Base-by-base conservation (phyloP, 805 yeast species). In the Teunomyces gatunensis region DNA sequence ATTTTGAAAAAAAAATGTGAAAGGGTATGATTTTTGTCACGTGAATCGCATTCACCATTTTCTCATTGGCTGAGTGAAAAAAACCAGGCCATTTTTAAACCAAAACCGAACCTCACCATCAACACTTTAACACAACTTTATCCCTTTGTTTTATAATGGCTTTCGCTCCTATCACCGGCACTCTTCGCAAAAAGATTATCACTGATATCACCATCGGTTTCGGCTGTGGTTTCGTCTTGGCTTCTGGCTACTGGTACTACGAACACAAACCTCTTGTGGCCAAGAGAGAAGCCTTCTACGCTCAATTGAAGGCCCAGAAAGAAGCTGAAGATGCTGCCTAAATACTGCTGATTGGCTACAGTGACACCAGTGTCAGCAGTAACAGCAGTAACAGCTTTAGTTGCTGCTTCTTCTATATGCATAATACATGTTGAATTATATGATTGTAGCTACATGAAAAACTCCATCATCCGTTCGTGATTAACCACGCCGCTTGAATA, bases 121-220 rank as follows among this genome's bases (percentile, higher is more conserved):
- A 25, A 25, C 27, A 15, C 27, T 25, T 25, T 25, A 25, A 25
- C 27, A 25, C 27, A 25, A 25, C 43, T 27, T 27, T 10, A 21
- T 20, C 6, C 20, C 32, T n/a, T 25, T 12, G 11, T 6, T 20
- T 20, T 29, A 65, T 48, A 47, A 86, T 84, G 86, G 85, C 90
- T 68, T 78, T 88, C 64, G 87, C 92, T 64, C 94, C 95, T 61
- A 89, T 91, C 63, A 80, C 84, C 46, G 97, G 97, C 57, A 74
- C 85, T 53, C 79, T 91, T 57, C 88, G 81, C 74, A 87, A 81
- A 77, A 87, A 84, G 74, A 81, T 88, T 69, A 77, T 84, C 65
- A 80, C 86, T 57, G 97, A 91, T 63, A 81, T 91, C 67, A 54
- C 82, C 58, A 70, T 85, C 54, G 96, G 94, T 51, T 78, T 81